Evolutionary conservation across 345 rosid genomes (phyloP).

Genomic region (Lumnitzera racemosa): DNA sequence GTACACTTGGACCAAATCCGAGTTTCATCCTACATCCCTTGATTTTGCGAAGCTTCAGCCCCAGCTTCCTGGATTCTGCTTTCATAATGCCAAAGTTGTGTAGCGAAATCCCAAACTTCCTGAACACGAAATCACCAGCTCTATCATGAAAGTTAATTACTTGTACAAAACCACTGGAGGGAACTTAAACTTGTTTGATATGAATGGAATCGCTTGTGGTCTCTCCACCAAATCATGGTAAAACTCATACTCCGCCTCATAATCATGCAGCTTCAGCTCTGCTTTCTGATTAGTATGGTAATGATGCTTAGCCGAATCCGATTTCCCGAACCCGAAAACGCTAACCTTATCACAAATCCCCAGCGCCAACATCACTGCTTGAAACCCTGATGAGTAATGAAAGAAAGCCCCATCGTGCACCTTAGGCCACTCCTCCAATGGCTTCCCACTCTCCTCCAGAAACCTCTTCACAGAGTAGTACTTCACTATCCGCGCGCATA

Average conservation of each 20-base stretch:
- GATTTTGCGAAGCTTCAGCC: too few species aligned
- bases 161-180: conserved; percentile 37
- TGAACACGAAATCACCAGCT: too few species aligned
- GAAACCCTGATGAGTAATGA: conserved; percentile 93
- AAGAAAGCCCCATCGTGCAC: conserved; percentile 67
- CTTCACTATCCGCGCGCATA: conserved; percentile 74
- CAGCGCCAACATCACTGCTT: conserved; percentile 72
- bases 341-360: conserved; percentile 77
- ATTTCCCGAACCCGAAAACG: conserved; percentile 82
- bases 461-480: conserved; percentile 71
- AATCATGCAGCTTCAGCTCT: conserved; percentile 79
- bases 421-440: conserved; percentile 55
- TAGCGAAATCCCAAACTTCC: too few species aligned
- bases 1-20: too few species aligned
- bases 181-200: conserved; percentile 48
- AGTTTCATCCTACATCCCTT: too few species aligned
- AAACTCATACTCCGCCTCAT: conserved; percentile 69
- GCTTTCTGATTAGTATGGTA: conserved; percentile 85
- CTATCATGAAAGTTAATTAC: too few species aligned
- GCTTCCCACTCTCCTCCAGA: conserved; percentile 34
- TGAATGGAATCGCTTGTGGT: conserved; percentile 64
- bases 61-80: too few species aligned
- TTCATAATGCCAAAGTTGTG: too few species aligned
- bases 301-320: conserved; percentile 58
- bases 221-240: conserved; percentile 52